Conservation (phyloP, 2,329 filamentous ascomycete genomes). For the Verticillium nonalfalfae region DNA sequence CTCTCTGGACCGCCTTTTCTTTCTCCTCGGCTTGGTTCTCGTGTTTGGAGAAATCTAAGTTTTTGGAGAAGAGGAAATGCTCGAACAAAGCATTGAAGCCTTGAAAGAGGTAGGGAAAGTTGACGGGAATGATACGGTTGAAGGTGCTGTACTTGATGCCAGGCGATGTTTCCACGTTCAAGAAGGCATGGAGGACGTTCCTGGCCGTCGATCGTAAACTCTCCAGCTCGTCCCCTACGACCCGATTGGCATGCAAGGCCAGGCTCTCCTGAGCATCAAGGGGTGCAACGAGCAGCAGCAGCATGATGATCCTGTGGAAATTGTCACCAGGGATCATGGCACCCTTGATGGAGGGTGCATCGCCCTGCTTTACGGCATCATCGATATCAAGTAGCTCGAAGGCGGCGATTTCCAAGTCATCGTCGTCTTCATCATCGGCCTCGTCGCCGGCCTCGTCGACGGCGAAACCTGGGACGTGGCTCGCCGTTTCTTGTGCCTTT, state of each 20-base stretch:
- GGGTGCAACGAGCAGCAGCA: conserved; percentile 61
- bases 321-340: conserved; percentile 70
- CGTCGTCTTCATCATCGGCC: conserved; percentile 39
- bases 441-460: conserved; percentile 37
- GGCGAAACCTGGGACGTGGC: conserved; percentile 32
- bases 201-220: conserved; percentile 57
- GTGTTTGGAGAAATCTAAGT: conserved; percentile 57
- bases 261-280: conserved; percentile 59
- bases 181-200: conserved; percentile 59
- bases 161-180: conserved; percentile 56
- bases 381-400: conserved; percentile 61
- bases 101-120: conserved; percentile 60
- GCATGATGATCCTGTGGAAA: conserved; percentile 62
- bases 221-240: conserved; percentile 49
- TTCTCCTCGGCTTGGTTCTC: conserved; percentile 19
- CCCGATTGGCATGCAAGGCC: conserved; percentile 50
- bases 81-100: conserved; percentile 66
- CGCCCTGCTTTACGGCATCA: conserved; percentile 51
- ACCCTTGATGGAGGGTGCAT: conserved; percentile 45
- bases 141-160: conserved; percentile 59
- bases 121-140: conserved; percentile 49
- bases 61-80: conserved; percentile 69
- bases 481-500: conserved; percentile 8
- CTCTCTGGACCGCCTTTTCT: conserved; percentile 4
- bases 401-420: conserved; percentile 62